phyloP scores from a whole-genome alignment of 2,329 filamentous ascomycete genomes.

The Botrytis tulipae region DNA sequence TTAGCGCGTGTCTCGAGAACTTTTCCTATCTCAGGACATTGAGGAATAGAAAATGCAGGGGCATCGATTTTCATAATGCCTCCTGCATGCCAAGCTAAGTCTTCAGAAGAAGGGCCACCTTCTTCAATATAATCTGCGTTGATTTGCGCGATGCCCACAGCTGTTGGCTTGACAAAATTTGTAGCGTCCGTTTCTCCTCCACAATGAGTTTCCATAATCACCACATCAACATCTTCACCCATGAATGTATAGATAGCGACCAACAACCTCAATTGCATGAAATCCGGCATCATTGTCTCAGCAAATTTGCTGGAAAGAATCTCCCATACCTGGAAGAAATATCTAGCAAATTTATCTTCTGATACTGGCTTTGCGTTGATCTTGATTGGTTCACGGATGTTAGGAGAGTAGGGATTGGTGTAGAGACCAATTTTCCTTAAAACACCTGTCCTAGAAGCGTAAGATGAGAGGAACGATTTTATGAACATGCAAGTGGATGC shows the following conservation, averaged over 20 bases:
- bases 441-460: slow-evolving; percentile 39
- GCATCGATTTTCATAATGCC: slow-evolving; percentile 63
- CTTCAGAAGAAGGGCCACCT: slow-evolving; percentile 58
- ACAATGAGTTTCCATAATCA: slow-evolving; percentile 63
- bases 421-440: slow-evolving; percentile 53
- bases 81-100: slow-evolving; percentile 71
- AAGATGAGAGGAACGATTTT: slow-evolving; percentile 56
- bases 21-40: slow-evolving; percentile 46
- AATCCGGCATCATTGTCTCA: slow-evolving; percentile 50
- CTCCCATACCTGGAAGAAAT: slow-evolving; percentile 24
- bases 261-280: slow-evolving; percentile 59
- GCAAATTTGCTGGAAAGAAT: slow-evolving; percentile 38
- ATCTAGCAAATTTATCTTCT: slow-evolving; percentile 52
- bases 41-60: slow-evolving; percentile 57
- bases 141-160: slow-evolving; percentile 58
- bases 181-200: slow-evolving; percentile 67
- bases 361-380: slow-evolving; percentile 56
- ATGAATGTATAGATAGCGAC: slow-evolving; percentile 65
- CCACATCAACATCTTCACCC: slow-evolving; percentile 57
- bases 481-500: slow-evolving; percentile 67
- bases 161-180: slow-evolving; percentile 56
- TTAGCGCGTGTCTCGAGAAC: slow-evolving; percentile 53
- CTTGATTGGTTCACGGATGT: slow-evolving; percentile 63
- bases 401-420: slow-evolving; percentile 64
- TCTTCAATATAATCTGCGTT: slow-evolving; percentile 64